Evolutionary conservation across 2,329 filamentous ascomycete genomes (phyloP).

Genomic region (Stachybotrys chartarum): DNA sequence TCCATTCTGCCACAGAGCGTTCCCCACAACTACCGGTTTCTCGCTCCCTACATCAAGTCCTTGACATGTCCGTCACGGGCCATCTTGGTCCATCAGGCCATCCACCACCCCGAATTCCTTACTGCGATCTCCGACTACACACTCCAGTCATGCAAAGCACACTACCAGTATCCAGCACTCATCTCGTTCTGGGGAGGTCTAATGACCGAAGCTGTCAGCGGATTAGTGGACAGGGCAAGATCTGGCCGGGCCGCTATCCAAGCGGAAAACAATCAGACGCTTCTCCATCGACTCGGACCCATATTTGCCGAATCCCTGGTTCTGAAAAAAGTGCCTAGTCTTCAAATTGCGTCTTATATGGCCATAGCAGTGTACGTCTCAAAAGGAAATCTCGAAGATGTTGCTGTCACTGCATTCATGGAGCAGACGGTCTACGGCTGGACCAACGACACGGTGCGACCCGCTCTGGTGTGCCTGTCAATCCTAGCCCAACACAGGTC

Average conservation of each 20-base stretch:
- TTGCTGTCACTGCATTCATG: constrained; percentile 80
- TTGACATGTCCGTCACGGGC: constrained; percentile 70
- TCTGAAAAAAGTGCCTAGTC: constrained; percentile 66
- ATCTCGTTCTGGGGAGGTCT: constrained; percentile 89
- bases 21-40: constrained; percentile 70
- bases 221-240: constrained; percentile 68
- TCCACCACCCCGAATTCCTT: constrained; percentile 71
- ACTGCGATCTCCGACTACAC: constrained; percentile 71
- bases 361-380: constrained; percentile 77
- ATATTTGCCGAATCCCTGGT: constrained; percentile 71
- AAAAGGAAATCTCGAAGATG: constrained; percentile 73
- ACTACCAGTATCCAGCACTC: constrained; percentile 69
- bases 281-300: constrained; percentile 61
- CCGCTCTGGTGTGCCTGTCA: constrained; percentile 72
- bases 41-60: constrained; percentile 78
- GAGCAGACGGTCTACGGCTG: constrained; percentile 76
- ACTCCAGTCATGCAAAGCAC: constrained; percentile 62
- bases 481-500: constrained; percentile 76
- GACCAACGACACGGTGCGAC: constrained; percentile 63
- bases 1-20: constrained; percentile 77
- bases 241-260: constrained; percentile 73
- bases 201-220: constrained; percentile 76
- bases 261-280: constrained; percentile 71
- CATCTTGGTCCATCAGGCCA: constrained; percentile 75
- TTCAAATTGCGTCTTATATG: constrained; percentile 88